Evolutionary conservation across 768 basidiomycete genomes (phyloP), one percentile per base, ranked within the genome.

Genomic region (Russula sp.): DNA sequence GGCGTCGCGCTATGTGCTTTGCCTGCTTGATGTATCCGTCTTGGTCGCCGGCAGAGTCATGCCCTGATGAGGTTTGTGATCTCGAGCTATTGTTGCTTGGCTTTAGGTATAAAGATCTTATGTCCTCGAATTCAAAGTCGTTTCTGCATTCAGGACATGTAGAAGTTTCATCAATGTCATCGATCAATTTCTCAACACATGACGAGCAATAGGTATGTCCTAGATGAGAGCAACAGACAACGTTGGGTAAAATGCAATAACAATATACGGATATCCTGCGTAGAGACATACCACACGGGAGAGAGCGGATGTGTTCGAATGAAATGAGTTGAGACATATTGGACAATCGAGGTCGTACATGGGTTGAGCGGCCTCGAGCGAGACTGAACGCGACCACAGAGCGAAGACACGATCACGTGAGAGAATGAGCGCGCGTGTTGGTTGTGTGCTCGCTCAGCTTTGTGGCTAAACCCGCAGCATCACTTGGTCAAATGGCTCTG

Each of bases 401-500:
- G 14, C 14, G 36, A 38, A n/a, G 32, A 61, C 64, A 34, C 64
- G 64, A 24, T 61, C 64, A 65, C 64, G 64, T 65, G 64, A 48
- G 46, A 4, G 22, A 30, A 11, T 8, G 11, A 44, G 18, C 53
- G 32, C 44, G 42, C 49, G 63, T 36, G 50, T 52, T 52, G 30
- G 32, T 42, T 48, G 5, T 11, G 48, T 3, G 18, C 26, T n/a
- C 20, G 16, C 53, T 30, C n/a, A 16, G 34, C 34, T 51, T 34
- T 55, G 52, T 55, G 53, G 20, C 49, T 38, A 22, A 20, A 34
- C 16, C n/a, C n/a, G n/a, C 24, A 5, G 28, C 11, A 42, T 20
- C 38, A n/a, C 14, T 28, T 26, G 18, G 16, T 54, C 48, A 18
- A 32, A 71, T 69, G 36, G 61, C 65, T 22, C 71, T 75, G 30